Percentiles rank a stretch among this genome's conserved stretches.
Evolutionary conservation across 176 grass and related monocot species (phyloP).

Genomic region (Chrysopogon serrulatus): DNA sequence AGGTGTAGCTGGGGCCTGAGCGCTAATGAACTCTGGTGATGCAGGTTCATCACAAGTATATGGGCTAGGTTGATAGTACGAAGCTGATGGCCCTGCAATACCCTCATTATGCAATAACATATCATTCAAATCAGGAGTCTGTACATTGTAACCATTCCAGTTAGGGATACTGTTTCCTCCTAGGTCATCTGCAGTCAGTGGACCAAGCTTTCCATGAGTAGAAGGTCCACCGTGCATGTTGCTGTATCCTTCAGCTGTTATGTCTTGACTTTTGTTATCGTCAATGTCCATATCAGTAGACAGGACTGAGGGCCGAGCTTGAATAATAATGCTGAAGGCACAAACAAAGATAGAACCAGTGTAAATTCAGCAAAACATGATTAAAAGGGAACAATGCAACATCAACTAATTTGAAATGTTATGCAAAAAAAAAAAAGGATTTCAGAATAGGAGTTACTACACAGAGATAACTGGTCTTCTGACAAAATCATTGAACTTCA

Average conservation of each 20-base stretch:
- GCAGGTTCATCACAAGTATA: slow-evolving; percentile 42
- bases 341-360: slow-evolving; percentile 24
- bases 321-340: slow-evolving; percentile 47
- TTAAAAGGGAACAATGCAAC: slow-evolving; percentile 1
- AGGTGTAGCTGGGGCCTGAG: slow-evolving; percentile 83
- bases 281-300: slow-evolving; percentile 80
- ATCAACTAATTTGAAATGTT: slow-evolving; percentile 16
- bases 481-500: neutral
- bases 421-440: neutral
- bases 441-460: neutral
- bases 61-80: slow-evolving; percentile 51
- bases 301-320: slow-evolving; percentile 45
- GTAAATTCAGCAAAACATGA: slow-evolving; percentile 7
- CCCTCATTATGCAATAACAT: slow-evolving; percentile 65
- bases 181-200: slow-evolving; percentile 12
- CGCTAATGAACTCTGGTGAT: slow-evolving; percentile 59
- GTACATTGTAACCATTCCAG: slow-evolving; percentile 72
- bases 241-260: slow-evolving; percentile 36
- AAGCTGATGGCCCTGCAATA: slow-evolving; percentile 52
- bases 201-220: slow-evolving; percentile 29
- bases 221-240: slow-evolving; percentile 39
- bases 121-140: slow-evolving; percentile 93
- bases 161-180: slow-evolving; percentile 43
- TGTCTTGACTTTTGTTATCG: slow-evolving; percentile 51
- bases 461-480: neutral